phyloP scores from a whole-genome alignment of 148 eudicot species.

The Simmondsia chinensis region DNA sequence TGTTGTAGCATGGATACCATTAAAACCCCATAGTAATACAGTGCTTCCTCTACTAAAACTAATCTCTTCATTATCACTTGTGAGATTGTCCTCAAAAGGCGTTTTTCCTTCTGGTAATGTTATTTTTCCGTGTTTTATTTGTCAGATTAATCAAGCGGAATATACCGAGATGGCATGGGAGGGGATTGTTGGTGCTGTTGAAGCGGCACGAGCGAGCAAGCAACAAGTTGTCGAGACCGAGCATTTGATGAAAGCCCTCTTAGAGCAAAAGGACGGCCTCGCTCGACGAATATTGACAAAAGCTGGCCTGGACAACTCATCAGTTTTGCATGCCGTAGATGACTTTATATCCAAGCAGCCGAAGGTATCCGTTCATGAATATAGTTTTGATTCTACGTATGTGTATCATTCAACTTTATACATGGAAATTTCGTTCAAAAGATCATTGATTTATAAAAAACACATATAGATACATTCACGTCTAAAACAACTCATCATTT shows the following conservation, averaged over 20 bases:
- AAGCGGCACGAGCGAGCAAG: slow-evolving; percentile 66
- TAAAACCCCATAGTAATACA: too few species aligned
- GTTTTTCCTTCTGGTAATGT: background rate
- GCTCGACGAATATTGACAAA: slow-evolving; percentile 85
- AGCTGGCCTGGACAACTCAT: slow-evolving; percentile 88
- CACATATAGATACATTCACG: too few species aligned
- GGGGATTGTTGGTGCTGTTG: slow-evolving; percentile 78
- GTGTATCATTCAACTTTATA: too few species aligned
- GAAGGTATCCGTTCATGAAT: slow-evolving; percentile 35
- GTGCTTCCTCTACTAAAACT: too few species aligned
- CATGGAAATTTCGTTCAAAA: too few species aligned
- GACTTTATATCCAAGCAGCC: slow-evolving; percentile 87
- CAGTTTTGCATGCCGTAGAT: slow-evolving; percentile 77
- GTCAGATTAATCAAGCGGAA: slow-evolving; percentile 65
- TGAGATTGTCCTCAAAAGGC: too few species aligned
- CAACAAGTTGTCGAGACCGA: slow-evolving; percentile 95
- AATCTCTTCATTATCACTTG: too few species aligned
- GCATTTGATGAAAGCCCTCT: slow-evolving; percentile 87
- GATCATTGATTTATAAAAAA: too few species aligned
- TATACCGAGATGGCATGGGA: slow-evolving; percentile 99
- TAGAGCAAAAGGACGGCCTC: slow-evolving; percentile 94
- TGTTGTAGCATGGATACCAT: too few species aligned
- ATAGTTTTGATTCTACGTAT: too few species aligned
- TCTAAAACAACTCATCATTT: too few species aligned
- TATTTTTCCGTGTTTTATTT: slow-evolving; percentile 5